These are phyloP conservation scores for Trametes sp. DNA, from an alignment of 1,284 basidiomycete genomes.

Conservation along the genomic window DNA sequence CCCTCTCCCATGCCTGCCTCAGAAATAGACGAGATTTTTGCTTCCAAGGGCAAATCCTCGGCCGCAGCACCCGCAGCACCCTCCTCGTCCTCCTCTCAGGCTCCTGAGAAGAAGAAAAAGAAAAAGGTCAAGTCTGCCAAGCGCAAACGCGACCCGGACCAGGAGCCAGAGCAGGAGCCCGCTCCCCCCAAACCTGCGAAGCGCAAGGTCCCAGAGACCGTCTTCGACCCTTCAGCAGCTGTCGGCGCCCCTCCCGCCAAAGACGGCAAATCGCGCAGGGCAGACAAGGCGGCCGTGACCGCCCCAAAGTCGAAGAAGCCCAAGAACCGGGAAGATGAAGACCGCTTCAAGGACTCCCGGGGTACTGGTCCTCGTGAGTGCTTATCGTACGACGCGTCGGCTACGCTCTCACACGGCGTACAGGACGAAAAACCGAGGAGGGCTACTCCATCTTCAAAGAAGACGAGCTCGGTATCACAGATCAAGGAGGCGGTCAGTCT, in stretches of 20 bases:
- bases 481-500: constrained; percentile 77
- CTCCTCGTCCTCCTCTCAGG: constrained; percentile 34
- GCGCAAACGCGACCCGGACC: constrained; percentile 31
- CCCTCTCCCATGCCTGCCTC: constrained; percentile 45
- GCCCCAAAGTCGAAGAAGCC: constrained; percentile 39
- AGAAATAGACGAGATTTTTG: constrained; percentile 85
- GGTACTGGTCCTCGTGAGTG: constrained; percentile 76
- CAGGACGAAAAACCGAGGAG: constrained; percentile 86
- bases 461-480: constrained; percentile 80
- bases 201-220: constrained; percentile 61
- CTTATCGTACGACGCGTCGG: constrained; percentile 14
- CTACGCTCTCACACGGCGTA: not conserved
- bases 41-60: constrained; percentile 55
- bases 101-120: constrained; percentile 49
- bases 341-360: constrained; percentile 78
- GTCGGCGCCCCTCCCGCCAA: constrained; percentile 37
- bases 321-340: constrained; percentile 49
- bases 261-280: constrained; percentile 37
- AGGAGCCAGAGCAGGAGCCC: constrained; percentile 25
- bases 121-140: constrained; percentile 41
- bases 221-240: constrained; percentile 61
- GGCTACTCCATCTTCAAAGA: constrained; percentile 89
- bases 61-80: constrained; percentile 32
- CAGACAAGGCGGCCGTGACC: constrained; percentile 34
- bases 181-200: constrained; percentile 39